Percentiles rank a stretch among this genome's conserved stretches.
These are phyloP conservation scores for Isabelozyma rhagii DNA, from an alignment of 805 yeast species.

Conservation along the genomic window DNA sequence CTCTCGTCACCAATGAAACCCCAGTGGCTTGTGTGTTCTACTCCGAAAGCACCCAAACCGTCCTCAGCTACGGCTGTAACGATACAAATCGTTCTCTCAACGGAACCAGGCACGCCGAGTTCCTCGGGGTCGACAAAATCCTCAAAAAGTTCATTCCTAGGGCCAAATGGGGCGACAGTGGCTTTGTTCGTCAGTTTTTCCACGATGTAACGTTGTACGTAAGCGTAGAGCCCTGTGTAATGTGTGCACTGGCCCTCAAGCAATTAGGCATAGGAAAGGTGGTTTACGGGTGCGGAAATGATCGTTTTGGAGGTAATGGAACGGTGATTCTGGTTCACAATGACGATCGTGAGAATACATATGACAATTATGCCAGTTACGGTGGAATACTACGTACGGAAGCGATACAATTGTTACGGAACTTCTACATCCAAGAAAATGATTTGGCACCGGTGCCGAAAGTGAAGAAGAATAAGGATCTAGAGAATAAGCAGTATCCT, in stretches of 20 bases:
- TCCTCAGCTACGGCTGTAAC: constrained; percentile 78
- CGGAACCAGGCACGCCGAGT: constrained; percentile 93
- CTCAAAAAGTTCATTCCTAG: constrained; percentile 10
- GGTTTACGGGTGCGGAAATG: constrained; percentile 91
- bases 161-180: constrained; percentile 14
- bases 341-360: constrained; percentile 11
- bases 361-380: constrained; percentile 47
- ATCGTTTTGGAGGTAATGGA: constrained; percentile 95
- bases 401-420: constrained; percentile 75
- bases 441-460: constrained; percentile 81
- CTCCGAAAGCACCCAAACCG: constrained; percentile 29
- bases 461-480: constrained; percentile 63
- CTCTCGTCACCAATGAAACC: constrained; percentile 34
- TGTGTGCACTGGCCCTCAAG: constrained; percentile 92
- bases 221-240: constrained; percentile 96
- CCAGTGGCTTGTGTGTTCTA: constrained; percentile 41
- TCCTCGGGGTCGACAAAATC: constrained; percentile 62
- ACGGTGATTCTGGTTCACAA: constrained; percentile 59
- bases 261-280: constrained; percentile 75
- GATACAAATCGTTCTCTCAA: constrained; percentile 80
- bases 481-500: constrained; percentile 58
- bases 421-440: constrained; percentile 84
- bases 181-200: constrained; percentile 36
- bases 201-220: constrained; percentile 71
- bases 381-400: constrained; percentile 83